Evolutionary conservation across 2,329 filamentous ascomycete species (phyloP).

Genomic region (Cercospora brassicicola): DNA sequence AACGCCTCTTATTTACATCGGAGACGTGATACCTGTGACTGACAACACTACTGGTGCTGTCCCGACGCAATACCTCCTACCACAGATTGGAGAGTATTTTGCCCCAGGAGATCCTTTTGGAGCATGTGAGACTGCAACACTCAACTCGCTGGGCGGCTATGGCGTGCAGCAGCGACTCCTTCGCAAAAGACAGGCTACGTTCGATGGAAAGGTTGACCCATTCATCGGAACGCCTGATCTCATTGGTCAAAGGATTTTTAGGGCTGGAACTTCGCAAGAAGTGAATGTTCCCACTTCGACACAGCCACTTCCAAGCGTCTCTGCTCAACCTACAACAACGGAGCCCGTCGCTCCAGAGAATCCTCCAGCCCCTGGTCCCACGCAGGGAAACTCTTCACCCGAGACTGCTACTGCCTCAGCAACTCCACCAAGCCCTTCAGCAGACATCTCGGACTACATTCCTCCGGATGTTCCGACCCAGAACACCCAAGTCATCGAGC

Average conservation of each 20-base stretch:
- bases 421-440: too few species aligned
- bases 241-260: too few species aligned
- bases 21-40: neutral
- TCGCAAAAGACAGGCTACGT: neutral
- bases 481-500: too few species aligned
- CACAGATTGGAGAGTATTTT: constrained; percentile 27
- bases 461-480: too few species aligned
- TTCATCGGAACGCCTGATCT: too few species aligned
- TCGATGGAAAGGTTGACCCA: too few species aligned
- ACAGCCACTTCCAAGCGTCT: neutral
- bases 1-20: constrained; percentile 26
- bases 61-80: neutral
- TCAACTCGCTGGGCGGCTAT: neutral
- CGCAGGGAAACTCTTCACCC: too few species aligned
- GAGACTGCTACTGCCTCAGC: too few species aligned
- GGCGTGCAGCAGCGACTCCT: neutral
- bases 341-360: neutral
- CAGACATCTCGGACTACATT: too few species aligned
- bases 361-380: neutral
- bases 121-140: constrained; percentile 22
- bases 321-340: neutral
- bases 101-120: constrained; percentile 24
- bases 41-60: too few species aligned
- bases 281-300: neutral
- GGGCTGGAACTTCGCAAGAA: too few species aligned